A percentile compares a stretch with the other conserved stretches of the same genome.
phyloP scores from a whole-genome alignment of 495 filamentous ascomycete species.

The Penicillium goetzii region DNA sequence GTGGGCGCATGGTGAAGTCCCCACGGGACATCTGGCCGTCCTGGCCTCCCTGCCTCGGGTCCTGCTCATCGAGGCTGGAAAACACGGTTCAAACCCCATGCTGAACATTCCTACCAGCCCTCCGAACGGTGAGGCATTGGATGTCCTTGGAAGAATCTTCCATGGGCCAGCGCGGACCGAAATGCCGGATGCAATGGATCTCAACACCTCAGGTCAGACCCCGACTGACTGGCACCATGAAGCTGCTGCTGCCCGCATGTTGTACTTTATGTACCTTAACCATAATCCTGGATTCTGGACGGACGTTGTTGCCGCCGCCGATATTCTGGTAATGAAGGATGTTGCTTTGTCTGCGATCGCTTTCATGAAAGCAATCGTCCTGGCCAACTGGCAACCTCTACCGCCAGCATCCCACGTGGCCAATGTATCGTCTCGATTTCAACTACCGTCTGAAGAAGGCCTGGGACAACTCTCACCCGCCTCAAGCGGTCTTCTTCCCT shows the following conservation, averaged over 20 bases:
- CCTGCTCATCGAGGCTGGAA: slow-evolving; percentile 54
- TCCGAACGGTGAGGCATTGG: slow-evolving; percentile 56
- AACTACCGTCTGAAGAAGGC: slow-evolving; percentile 47
- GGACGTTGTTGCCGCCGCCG: slow-evolving; percentile 55
- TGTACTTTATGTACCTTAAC: slow-evolving; percentile 61
- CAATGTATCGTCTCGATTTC: slow-evolving; percentile 38
- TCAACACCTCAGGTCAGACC: slow-evolving; percentile 39
- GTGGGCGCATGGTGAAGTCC: slow-evolving; percentile 55
- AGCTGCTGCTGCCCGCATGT: slow-evolving; percentile 56
- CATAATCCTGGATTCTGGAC: slow-evolving; percentile 55
- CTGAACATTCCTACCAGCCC: slow-evolving; percentile 52
- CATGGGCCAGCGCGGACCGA: slow-evolving; percentile 50
- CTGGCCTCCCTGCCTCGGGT: slow-evolving; percentile 61
- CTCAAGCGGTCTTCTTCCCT: slow-evolving; percentile 44
- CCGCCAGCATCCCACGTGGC: slow-evolving; percentile 25
- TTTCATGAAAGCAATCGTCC: slow-evolving; percentile 57
- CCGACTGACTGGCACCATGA: slow-evolving; percentile 50
- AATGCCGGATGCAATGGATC: slow-evolving; percentile 34
- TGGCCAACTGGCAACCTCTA: slow-evolving; percentile 56
- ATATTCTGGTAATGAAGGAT: slow-evolving; percentile 62
- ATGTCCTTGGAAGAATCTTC: slow-evolving; percentile 58
- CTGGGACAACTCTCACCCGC: slow-evolving; percentile 44
- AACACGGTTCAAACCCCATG: slow-evolving; percentile 49
- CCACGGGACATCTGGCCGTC: slow-evolving; percentile 59
- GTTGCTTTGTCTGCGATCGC: slow-evolving; percentile 58